Evolutionary conservation across 805 yeast genomes (phyloP).

Genomic region (Lachancea sp.): DNA sequence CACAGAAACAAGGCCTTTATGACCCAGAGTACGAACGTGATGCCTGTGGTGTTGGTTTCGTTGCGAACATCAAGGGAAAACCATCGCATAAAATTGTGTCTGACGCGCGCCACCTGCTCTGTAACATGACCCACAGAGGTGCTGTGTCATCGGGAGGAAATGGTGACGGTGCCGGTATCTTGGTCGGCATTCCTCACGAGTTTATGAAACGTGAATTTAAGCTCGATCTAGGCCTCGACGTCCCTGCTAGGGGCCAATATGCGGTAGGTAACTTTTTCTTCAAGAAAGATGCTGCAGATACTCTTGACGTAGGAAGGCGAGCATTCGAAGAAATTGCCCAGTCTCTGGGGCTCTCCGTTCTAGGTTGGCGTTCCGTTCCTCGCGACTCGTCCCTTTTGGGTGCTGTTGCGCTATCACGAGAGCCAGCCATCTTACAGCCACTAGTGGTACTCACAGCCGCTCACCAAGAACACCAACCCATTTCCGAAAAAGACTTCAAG

Average conservation of each 20-base stretch:
- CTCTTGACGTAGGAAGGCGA: constrained; percentile 59
- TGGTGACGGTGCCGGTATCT: constrained; percentile 98
- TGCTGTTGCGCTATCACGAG: constrained; percentile 89
- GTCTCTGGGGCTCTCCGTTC: constrained; percentile 68
- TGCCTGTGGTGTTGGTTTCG: constrained; percentile 98
- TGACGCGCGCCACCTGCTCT: constrained; percentile 78
- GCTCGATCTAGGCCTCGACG: constrained; percentile 54
- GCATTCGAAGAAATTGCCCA: constrained; percentile 79
- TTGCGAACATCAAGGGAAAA: constrained; percentile 85
- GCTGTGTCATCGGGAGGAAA: constrained; percentile 96
- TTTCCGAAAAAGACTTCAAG: constrained; percentile 49
- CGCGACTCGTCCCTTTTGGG: constrained; percentile 92
- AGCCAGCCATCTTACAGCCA: constrained; percentile 91
- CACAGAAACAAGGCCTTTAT: constrained; percentile 81
- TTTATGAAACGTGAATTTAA: constrained; percentile 81
- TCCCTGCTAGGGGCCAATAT: constrained; percentile 80
- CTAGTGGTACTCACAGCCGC: constrained; percentile 62
- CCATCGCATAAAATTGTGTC: constrained; percentile 87
- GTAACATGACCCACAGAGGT: constrained; percentile 99
- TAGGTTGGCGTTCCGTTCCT: constrained; percentile 95
- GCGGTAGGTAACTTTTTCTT: constrained; percentile 94
- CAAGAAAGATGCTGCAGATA: constrained; percentile 70
- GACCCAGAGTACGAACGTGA: constrained; percentile 93
- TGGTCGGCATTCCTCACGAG: constrained; percentile 86
- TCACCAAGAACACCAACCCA: constrained; percentile 26